phyloP scores from a whole-genome alignment of 371 early-diverging fungal species.

The Rhizopus sp. region DNA sequence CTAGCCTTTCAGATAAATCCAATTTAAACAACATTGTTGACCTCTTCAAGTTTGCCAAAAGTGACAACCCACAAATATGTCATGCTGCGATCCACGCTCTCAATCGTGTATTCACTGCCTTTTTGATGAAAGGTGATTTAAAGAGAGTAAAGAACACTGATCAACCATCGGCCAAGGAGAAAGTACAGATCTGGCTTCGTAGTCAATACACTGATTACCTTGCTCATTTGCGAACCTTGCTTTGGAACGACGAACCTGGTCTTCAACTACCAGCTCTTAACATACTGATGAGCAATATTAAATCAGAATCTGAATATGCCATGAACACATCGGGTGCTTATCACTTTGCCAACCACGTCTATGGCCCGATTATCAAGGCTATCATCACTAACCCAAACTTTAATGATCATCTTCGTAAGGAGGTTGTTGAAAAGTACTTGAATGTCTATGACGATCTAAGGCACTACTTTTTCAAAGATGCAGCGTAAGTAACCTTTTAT shows the following conservation, averaged over 20 bases:
- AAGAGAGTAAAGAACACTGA: slow-evolving; percentile 40
- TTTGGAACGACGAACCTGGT: slow-evolving; percentile 68
- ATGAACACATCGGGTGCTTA: slow-evolving; percentile 34
- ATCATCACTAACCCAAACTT: slow-evolving; percentile 59
- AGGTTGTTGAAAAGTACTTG: slow-evolving; percentile 69
- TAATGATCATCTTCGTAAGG: slow-evolving; percentile 58
- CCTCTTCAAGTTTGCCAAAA: slow-evolving; percentile 53
- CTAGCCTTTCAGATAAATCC: slow-evolving; percentile 53
- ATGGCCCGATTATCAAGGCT: slow-evolving; percentile 53
- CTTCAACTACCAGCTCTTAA: slow-evolving; percentile 77
- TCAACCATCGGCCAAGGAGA: slow-evolving; percentile 40
- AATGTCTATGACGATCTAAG: slow-evolving; percentile 83
- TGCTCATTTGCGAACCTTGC: slow-evolving; percentile 46
- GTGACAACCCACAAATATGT: slow-evolving; percentile 25
- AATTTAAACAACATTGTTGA: slow-evolving; percentile 64
- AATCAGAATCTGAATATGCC: slow-evolving; percentile 58
- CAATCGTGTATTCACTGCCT: slow-evolving; percentile 67
- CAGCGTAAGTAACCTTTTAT: slow-evolving; percentile 50
- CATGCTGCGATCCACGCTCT: slow-evolving; percentile 74
- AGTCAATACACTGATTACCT: slow-evolving; percentile 68
- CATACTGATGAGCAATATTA: slow-evolving; percentile 63
- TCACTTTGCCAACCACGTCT: slow-evolving; percentile 57
- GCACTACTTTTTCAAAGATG: slow-evolving; percentile 74
- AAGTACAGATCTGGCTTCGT: slow-evolving; percentile 75
- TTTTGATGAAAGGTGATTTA: slow-evolving; percentile 72